Evolutionary conservation across 108 stramenopile species (phyloP).

Genomic region (Chaetoceros tenuissimus): DNA sequence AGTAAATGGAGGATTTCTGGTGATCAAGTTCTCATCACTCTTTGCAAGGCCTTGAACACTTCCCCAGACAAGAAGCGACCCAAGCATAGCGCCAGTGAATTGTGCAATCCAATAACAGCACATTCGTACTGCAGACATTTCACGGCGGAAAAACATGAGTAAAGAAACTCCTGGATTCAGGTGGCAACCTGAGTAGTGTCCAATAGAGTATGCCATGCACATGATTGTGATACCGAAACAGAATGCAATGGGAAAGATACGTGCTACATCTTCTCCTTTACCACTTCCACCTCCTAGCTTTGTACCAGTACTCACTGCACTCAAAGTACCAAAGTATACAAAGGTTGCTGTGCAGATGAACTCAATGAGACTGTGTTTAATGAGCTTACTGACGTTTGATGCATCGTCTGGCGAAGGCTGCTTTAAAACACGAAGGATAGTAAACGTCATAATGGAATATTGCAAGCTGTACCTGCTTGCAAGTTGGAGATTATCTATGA

Average conservation of each 20-base stretch:
- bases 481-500: no score
- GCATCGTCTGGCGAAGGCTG: neutral
- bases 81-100: conserved; percentile 24
- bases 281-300: neutral
- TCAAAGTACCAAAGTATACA: conserved; percentile 3
- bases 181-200: conserved; percentile 32
- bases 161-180: conserved; percentile 41
- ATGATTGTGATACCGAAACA: conserved; percentile 29
- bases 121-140: conserved; percentile 11
- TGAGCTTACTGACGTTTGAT: neutral
- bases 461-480: no score
- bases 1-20: conserved; percentile 28
- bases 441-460: no score
- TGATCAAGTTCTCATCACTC: conserved; percentile 6
- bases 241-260: conserved; percentile 21
- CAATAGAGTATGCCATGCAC: conserved; percentile 24
- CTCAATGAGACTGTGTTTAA: neutral
- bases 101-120: conserved; percentile 18
- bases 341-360: neutral
- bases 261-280: neutral
- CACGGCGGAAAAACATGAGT: conserved; percentile 16
- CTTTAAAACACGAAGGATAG: no score
- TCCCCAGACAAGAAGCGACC: conserved; percentile 17
- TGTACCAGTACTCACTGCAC: neutral
- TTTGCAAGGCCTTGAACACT: conserved; percentile 13